A percentile compares a stretch with the other conserved stretches of the same genome.
Evolutionary conservation across 441 rosid genomes (phyloP).

Genomic region (Pelargonium fulgidum): DNA sequence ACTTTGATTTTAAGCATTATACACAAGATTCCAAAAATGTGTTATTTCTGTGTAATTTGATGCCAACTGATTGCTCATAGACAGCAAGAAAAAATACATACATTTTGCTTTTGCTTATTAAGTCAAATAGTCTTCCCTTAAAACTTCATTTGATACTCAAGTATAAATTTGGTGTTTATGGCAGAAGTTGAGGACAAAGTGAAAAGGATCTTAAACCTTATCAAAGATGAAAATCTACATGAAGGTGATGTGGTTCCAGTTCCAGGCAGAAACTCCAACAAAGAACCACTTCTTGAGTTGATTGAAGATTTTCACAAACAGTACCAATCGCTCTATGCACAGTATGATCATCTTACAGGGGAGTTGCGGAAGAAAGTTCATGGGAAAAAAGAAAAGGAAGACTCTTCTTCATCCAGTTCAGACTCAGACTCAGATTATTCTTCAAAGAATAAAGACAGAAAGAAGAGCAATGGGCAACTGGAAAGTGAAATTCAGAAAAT

Average conservation of each 20-base stretch:
- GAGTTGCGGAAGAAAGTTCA: slow-evolving; percentile 54
- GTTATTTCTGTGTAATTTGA: neutral
- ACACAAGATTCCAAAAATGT: slow-evolving; percentile 11
- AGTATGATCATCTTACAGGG: slow-evolving; percentile 71
- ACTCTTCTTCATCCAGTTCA: slow-evolving; percentile 64
- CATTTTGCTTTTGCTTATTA: slow-evolving; percentile 11
- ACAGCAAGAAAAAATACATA: slow-evolving; percentile 17
- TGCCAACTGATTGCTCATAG: slow-evolving; percentile 13
- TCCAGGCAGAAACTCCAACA: slow-evolving; percentile 34
- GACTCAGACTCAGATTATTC: slow-evolving; percentile 72
- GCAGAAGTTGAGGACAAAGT: slow-evolving; percentile 79
- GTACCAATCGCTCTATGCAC: slow-evolving; percentile 58
- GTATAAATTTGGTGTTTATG: slow-evolving; percentile 13
- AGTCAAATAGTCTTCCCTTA: slow-evolving; percentile 1
- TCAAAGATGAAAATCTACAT: slow-evolving; percentile 48
- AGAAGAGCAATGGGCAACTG: slow-evolving; percentile 62
- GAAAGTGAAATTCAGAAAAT: slow-evolving; percentile 41
- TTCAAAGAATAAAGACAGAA: slow-evolving; percentile 41
- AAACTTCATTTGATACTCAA: slow-evolving; percentile 13
- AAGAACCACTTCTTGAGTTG: slow-evolving; percentile 48
- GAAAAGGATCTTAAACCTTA: slow-evolving; percentile 55
- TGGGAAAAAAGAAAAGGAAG: slow-evolving; percentile 37
- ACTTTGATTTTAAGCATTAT: neutral
- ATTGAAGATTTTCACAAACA: slow-evolving; percentile 68
- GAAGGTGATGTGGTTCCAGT: slow-evolving; percentile 34